These are phyloP conservation scores for Pichia sp. DNA, from an alignment of 1,139 yeast species.

Conservation along the genomic window DNA sequence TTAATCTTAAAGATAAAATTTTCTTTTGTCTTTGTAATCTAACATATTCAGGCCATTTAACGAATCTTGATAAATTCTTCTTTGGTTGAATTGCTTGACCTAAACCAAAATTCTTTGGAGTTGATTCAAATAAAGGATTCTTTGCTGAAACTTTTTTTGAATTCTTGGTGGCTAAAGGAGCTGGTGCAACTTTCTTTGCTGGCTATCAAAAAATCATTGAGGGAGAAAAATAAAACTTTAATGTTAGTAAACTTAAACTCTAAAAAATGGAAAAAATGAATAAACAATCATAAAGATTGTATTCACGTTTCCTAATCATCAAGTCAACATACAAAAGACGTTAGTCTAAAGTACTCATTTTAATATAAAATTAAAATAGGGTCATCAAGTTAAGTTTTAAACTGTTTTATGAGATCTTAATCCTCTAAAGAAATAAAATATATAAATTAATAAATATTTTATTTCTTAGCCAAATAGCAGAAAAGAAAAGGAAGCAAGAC, in stretches of 20 bases:
- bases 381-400: conserved; percentile 13
- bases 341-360: neutral
- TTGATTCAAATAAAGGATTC: conserved; percentile 71
- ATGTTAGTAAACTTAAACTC: conserved; percentile 22
- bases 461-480: conserved; percentile 9
- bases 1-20: conserved; percentile 87
- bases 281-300: neutral
- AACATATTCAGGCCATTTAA: conserved; percentile 97
- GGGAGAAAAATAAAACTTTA: conserved; percentile 30
- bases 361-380: neutral
- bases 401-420: conserved; percentile 15
- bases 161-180: conserved; percentile 50
- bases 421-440: conserved; percentile 14
- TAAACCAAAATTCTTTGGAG: conserved; percentile 92
- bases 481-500: conserved; percentile 2
- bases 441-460: neutral
- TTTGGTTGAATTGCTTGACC: conserved; percentile 95
- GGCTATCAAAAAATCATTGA: conserved; percentile 68
- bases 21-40: conserved; percentile 97
- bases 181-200: conserved; percentile 89
- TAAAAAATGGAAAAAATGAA: neutral
- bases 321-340: neutral
- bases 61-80: conserved; percentile 92
- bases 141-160: conserved; percentile 26
- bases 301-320: neutral